phyloP scores from a whole-genome alignment of 2,329 filamentous ascomycete genomes.

The Arthrobotrys sphaeroides region DNA sequence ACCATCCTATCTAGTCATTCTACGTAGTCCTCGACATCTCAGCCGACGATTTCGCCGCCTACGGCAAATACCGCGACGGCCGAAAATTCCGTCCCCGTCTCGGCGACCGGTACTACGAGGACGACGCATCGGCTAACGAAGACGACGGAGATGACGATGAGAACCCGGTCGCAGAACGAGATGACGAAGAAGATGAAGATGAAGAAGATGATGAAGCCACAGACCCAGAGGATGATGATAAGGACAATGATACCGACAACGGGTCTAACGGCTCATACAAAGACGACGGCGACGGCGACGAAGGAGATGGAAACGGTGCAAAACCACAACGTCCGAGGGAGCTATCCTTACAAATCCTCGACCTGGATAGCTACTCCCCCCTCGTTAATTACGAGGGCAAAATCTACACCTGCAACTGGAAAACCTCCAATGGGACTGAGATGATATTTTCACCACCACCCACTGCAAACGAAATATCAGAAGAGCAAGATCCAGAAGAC shows the following conservation, averaged over 20 bases:
- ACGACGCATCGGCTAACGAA: constrained; percentile 1
- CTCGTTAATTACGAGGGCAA: constrained; percentile 49
- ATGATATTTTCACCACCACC: constrained; percentile 25
- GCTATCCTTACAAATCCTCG: constrained; percentile 23
- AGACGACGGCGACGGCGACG: not conserved
- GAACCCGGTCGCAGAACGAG: no score
- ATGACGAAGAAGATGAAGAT: not conserved
- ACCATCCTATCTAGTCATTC: constrained; percentile 26
- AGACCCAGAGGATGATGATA: not conserved
- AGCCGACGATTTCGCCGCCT: constrained; percentile 47
- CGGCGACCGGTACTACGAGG: constrained; percentile 24
- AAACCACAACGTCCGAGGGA: not conserved
- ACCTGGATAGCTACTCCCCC: constrained; percentile 17
- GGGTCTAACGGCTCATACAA: not conserved
- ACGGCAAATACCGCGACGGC: constrained; percentile 49
- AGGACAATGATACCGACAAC: not conserved
- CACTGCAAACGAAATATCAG: not conserved
- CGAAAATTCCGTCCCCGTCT: constrained; percentile 27
- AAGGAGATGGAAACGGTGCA: not conserved
- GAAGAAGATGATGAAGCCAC: not conserved
- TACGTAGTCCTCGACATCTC: constrained; percentile 52
- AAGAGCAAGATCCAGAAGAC: not conserved
- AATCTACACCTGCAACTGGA: constrained; percentile 31
- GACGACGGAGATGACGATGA: not conserved
- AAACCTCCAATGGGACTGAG: constrained; percentile 30